These are phyloP conservation scores for Annulohypoxylon bovei DNA, from an alignment of 495 filamentous ascomycete species.

Conservation along the genomic window DNA sequence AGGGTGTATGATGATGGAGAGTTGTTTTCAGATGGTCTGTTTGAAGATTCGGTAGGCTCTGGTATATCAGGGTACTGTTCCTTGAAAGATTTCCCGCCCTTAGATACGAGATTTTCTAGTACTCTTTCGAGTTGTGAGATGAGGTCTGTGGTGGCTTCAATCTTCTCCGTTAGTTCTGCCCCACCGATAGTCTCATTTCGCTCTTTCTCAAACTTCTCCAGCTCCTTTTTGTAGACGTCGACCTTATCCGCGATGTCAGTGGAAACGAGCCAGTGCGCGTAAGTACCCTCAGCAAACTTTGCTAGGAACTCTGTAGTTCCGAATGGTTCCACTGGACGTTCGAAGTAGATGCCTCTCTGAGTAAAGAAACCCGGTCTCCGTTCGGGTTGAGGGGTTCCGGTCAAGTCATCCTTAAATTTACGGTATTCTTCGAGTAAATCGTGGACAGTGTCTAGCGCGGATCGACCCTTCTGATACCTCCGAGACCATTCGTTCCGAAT, in stretches of 20 bases:
- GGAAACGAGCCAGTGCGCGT: constrained; percentile 62
- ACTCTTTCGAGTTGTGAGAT: constrained; percentile 62
- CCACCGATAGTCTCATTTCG: constrained; percentile 29
- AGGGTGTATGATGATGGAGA: constrained; percentile 54
- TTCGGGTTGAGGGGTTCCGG: neutral
- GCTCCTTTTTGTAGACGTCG: constrained; percentile 15
- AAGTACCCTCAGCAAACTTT: constrained; percentile 58
- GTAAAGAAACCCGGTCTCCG: constrained; percentile 16
- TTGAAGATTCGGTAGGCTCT: neutral
- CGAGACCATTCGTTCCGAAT: constrained; percentile 39
- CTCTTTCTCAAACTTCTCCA: constrained; percentile 48
- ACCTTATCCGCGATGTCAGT: constrained; percentile 41
- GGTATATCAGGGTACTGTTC: constrained; percentile 68
- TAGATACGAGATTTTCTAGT: constrained; percentile 61
- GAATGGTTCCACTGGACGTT: constrained; percentile 27
- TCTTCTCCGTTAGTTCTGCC: constrained; percentile 61
- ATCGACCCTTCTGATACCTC: constrained; percentile 45
- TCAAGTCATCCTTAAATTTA: constrained; percentile 52
- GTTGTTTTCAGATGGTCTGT: neutral
- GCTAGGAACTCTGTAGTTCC: constrained; percentile 53
- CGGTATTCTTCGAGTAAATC: constrained; percentile 59
- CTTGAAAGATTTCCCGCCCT: constrained; percentile 70
- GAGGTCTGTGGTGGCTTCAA: constrained; percentile 56
- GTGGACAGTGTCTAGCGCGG: constrained; percentile 66
- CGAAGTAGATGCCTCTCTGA: neutral